These are phyloP conservation scores for Zygoascus bituminiphila DNA, from an alignment of 805 yeast genomes.

Conservation along the genomic window DNA sequence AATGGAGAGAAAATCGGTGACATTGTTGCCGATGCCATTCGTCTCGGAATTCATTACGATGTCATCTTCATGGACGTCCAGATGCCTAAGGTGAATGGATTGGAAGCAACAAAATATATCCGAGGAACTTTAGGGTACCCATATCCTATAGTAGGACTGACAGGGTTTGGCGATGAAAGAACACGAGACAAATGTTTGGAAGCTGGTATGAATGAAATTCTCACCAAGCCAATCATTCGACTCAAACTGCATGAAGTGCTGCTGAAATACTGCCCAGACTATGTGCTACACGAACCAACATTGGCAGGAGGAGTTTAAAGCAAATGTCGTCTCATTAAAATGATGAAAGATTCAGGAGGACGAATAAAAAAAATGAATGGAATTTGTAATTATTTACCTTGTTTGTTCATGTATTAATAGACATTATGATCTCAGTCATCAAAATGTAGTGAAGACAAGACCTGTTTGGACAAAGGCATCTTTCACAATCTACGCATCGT, in stretches of 20 bases:
- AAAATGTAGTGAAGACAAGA: too few species aligned
- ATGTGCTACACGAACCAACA: constrained; percentile 10
- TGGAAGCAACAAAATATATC: constrained; percentile 70
- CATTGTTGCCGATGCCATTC: constrained; percentile 44
- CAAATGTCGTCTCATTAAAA: too few species aligned
- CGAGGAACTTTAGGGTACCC: constrained; percentile 51
- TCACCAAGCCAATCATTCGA: constrained; percentile 79
- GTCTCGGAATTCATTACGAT: constrained; percentile 38
- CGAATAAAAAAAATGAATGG: too few species aligned
- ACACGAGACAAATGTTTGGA: constrained; percentile 78
- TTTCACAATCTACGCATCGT: too few species aligned
- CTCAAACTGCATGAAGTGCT: constrained; percentile 45
- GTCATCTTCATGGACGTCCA: constrained; percentile 94
- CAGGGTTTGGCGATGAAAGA: constrained; percentile 91
- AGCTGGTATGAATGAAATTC: constrained; percentile 85
- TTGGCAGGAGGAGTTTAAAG: too few species aligned
- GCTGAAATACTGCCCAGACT: constrained; percentile 33
- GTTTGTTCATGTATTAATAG: too few species aligned
- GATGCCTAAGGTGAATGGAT: constrained; percentile 92
- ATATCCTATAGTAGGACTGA: constrained; percentile 83
- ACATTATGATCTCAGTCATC: too few species aligned
- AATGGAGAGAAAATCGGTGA: constrained; percentile 85
- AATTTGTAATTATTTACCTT: too few species aligned
- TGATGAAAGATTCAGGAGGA: too few species aligned
- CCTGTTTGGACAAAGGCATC: too few species aligned